These are phyloP conservation scores for Backusella westeae DNA, from an alignment of 192 early-diverging fungal species.

Conservation along the genomic window DNA sequence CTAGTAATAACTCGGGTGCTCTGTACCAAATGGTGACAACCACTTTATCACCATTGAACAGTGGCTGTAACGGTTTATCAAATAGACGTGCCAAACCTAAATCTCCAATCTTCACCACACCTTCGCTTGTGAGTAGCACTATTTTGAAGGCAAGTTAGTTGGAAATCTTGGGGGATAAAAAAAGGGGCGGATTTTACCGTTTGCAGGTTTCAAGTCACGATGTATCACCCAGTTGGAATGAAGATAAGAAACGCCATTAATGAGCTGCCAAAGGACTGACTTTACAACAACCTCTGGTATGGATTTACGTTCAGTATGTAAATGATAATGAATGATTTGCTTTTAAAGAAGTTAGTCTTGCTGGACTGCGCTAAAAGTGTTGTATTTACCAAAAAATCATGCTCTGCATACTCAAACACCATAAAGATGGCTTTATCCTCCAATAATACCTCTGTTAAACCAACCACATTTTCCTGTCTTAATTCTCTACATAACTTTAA, in stretches of 20 bases:
- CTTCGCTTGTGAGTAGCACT: slow-evolving; percentile 83
- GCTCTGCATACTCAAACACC: slow-evolving; percentile 97
- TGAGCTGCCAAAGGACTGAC: slow-evolving; percentile 84
- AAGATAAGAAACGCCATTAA: slow-evolving; percentile 86
- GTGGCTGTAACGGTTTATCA: slow-evolving; percentile 65
- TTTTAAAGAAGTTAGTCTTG: slow-evolving; percentile 17
- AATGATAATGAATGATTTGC: slow-evolving; percentile 91
- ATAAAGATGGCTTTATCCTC: slow-evolving; percentile 94
- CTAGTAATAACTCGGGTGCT: slow-evolving; percentile 87
- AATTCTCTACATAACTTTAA: slow-evolving; percentile 82
- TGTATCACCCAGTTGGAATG: slow-evolving; percentile 86
- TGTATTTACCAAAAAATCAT: slow-evolving; percentile 73
- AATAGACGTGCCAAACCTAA: slow-evolving; percentile 87
- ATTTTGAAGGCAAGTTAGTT: neutral
- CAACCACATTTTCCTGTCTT: slow-evolving; percentile 84
- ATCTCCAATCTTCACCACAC: slow-evolving; percentile 92
- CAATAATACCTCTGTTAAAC: slow-evolving; percentile 83
- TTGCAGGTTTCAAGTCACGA: slow-evolving; percentile 93
- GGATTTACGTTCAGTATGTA: slow-evolving; percentile 72
- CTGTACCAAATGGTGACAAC: slow-evolving; percentile 99
- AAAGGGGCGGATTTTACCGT: slow-evolving; percentile 35
- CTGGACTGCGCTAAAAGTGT: neutral
- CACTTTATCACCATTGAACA: slow-evolving; percentile 83
- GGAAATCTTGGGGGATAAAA: too few species aligned
- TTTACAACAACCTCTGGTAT: slow-evolving; percentile 85